Evolutionary conservation across 2,329 filamentous ascomycete genomes (phyloP).

Genomic region (Alternaria conjuncta): DNA sequence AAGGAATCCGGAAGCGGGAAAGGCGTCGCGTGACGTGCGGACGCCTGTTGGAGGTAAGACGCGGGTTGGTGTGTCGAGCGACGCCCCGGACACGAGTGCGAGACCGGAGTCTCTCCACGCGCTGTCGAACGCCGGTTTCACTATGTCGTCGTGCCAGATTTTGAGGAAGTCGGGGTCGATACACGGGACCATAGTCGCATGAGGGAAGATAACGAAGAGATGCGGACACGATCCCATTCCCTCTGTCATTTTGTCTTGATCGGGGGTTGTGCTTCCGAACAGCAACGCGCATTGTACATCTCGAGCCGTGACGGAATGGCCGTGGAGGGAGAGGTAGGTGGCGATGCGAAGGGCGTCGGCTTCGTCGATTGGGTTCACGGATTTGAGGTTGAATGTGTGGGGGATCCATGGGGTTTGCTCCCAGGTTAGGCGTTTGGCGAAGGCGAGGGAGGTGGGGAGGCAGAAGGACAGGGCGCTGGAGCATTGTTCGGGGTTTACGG

Average conservation of each 20-base stretch:
- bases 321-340: neutral
- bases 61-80: neutral
- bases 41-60: neutral
- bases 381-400: neutral
- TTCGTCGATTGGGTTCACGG: slow-evolving; percentile 9
- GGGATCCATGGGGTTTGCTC: slow-evolving; percentile 27
- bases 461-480: slow-evolving; percentile 21
- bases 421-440: slow-evolving; percentile 29
- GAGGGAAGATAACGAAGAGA: slow-evolving; percentile 28
- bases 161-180: slow-evolving; percentile 15
- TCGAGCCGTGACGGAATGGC: neutral
- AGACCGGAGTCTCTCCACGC: slow-evolving; percentile 22
- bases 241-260: neutral
- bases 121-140: slow-evolving; percentile 26
- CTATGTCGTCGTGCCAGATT: slow-evolving; percentile 27
- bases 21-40: slow-evolving; percentile 5
- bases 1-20: neutral
- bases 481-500: neutral
- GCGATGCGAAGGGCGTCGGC: slow-evolving; percentile 12
- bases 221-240: slow-evolving; percentile 2
- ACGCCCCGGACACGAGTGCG: neutral
- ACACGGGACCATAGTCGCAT: neutral
- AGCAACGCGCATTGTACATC: slow-evolving; percentile 11
- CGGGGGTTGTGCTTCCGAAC: slow-evolving; percentile 11
- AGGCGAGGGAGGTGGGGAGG: slow-evolving; percentile 21